Evolutionary conservation across 225 moss, liverwort and hornwort species (phyloP).

Genomic region (Bryum argenteum): DNA sequence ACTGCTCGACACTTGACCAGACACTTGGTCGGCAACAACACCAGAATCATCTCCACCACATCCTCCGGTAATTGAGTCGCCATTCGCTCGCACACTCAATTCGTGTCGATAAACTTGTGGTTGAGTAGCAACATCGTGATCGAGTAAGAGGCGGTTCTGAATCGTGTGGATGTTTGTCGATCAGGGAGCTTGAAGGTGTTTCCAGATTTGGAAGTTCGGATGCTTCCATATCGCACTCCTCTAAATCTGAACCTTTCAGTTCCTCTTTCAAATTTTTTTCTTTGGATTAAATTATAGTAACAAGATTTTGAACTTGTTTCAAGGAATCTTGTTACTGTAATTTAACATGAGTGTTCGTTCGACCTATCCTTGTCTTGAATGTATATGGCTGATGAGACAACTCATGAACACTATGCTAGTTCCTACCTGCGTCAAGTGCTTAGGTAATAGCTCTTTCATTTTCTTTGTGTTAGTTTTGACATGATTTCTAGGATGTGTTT

Average conservation of each 20-base stretch:
- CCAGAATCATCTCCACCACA: slow-evolving; percentile 39
- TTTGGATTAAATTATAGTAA: too few relatives aligned
- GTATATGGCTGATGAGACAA: too few relatives aligned
- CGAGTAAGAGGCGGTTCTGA: background rate
- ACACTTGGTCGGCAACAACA: slow-evolving; percentile 33
- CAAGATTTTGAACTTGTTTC: too few relatives aligned
- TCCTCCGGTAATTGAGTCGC: slow-evolving; percentile 29
- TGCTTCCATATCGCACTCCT: slow-evolving; percentile 16
- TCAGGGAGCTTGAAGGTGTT: background rate
- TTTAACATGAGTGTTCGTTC: too few relatives aligned
- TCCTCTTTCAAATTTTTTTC: background rate
- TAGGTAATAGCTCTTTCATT: too few relatives aligned
- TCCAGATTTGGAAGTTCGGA: slow-evolving; percentile 30
- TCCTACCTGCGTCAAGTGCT: too few relatives aligned
- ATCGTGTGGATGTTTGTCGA: background rate
- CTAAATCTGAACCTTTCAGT: slow-evolving; percentile 35
- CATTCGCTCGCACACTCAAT: background rate
- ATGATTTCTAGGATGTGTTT: too few relatives aligned
- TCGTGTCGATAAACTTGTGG: background rate
- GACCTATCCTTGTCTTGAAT: too few relatives aligned
- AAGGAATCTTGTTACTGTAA: too few relatives aligned
- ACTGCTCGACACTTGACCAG: slow-evolving; percentile 37
- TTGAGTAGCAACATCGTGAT: background rate
- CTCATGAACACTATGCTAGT: too few relatives aligned
- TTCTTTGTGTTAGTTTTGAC: too few relatives aligned